Conservation (phyloP, 2,329 filamentous ascomycete genomes). For the Neofusicoccum cordaticola region DNA sequence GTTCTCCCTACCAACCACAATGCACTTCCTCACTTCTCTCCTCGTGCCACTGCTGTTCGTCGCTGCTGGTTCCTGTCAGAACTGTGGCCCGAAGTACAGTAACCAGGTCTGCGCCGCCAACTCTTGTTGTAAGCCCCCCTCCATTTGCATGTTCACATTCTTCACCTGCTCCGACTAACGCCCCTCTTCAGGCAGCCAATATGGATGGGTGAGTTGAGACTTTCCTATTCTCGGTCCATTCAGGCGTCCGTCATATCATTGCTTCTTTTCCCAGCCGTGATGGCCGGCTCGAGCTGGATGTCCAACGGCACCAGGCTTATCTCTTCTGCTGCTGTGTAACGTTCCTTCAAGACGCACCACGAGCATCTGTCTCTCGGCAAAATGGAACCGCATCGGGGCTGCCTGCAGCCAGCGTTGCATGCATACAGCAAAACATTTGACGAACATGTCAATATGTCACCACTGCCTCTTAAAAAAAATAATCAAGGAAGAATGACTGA, state of each 20-base stretch:
- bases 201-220: slow-evolving; percentile 29
- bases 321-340: too few species aligned
- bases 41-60: slow-evolving; percentile 28
- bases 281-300: background rate
- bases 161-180: slow-evolving; percentile 16
- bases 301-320: too few species aligned
- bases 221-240: background rate
- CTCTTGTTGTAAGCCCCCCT: slow-evolving; percentile 33
- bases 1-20: background rate
- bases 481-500: background rate
- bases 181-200: slow-evolving; percentile 29
- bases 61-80: slow-evolving; percentile 30
- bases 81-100: slow-evolving; percentile 35
- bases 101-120: slow-evolving; percentile 32
- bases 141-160: background rate
- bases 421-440: too few species aligned
- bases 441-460: too few species aligned
- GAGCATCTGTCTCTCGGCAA: too few species aligned
- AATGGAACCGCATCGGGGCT: too few species aligned
- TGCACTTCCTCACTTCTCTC: slow-evolving; percentile 5
- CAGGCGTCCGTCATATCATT: background rate
- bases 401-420: too few species aligned
- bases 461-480: too few species aligned
- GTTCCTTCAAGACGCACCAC: too few species aligned
- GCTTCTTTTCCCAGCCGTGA: background rate